phyloP scores from a whole-genome alignment of 2,329 filamentous ascomycete genomes.

The Berkeleyomyces rouxiae region DNA sequence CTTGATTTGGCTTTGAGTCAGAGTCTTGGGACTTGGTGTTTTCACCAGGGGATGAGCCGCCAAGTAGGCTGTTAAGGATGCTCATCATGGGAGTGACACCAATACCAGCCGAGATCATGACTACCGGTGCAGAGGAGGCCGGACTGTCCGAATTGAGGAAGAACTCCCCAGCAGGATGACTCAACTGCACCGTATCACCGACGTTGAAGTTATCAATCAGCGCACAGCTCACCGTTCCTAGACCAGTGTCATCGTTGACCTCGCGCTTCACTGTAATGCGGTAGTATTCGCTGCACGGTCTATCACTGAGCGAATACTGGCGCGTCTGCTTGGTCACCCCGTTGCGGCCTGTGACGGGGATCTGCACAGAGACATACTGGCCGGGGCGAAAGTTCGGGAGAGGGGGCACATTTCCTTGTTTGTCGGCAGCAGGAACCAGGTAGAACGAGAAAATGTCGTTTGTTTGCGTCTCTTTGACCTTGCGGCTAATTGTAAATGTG shows the following conservation, averaged over 20 bases:
- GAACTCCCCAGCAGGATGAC: conserved; percentile 44
- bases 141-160: conserved; percentile 34
- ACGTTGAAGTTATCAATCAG: conserved; percentile 31
- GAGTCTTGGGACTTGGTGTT: background rate
- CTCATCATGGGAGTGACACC: conserved; percentile 50
- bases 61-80: conserved; percentile 41
- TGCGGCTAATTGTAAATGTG: conserved; percentile 38
- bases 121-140: conserved; percentile 33
- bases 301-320: conserved; percentile 60
- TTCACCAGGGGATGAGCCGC: background rate
- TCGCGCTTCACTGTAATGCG: conserved; percentile 61
- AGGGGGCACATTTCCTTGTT: conserved; percentile 13
- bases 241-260: conserved; percentile 25
- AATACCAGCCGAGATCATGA: conserved; percentile 51
- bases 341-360: conserved; percentile 33
- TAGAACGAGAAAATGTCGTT: conserved; percentile 51
- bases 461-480: conserved; percentile 37
- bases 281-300: conserved; percentile 36
- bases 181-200: conserved; percentile 37
- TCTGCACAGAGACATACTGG: conserved; percentile 54
- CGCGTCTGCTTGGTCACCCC: conserved; percentile 47
- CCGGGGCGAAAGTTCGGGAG: conserved; percentile 51
- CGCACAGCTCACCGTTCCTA: conserved; percentile 36
- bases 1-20: background rate
- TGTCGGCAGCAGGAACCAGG: conserved; percentile 45